Conservation (phyloP, 1,139 yeast genomes). For the Hyphopichia burtonii region DNA sequence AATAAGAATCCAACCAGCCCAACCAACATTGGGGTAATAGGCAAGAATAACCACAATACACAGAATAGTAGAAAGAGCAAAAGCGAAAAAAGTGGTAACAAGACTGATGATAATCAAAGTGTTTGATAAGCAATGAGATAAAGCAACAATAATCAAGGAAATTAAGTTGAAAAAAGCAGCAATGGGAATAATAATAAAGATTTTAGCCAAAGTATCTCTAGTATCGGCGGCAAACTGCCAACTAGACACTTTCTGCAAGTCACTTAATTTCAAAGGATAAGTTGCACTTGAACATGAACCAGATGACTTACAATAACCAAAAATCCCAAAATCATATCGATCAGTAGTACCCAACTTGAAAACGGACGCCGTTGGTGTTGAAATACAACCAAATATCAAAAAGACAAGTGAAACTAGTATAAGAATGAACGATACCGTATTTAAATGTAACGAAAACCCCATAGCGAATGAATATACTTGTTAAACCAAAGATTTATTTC, state of each 20-base stretch:
- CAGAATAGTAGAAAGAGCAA: slow-evolving; percentile 50
- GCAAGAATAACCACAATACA: slow-evolving; percentile 55
- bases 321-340: slow-evolving; percentile 72
- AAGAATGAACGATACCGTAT: slow-evolving; percentile 29
- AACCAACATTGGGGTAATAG: slow-evolving; percentile 61
- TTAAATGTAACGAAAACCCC: slow-evolving; percentile 23
- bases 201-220: slow-evolving; percentile 64
- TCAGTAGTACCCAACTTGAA: slow-evolving; percentile 41
- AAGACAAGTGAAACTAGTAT: slow-evolving; percentile 44
- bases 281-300: slow-evolving; percentile 46
- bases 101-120: slow-evolving; percentile 23
- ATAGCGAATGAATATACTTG: slow-evolving; percentile 7
- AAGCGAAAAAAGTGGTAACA: slow-evolving; percentile 40
- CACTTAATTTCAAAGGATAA: slow-evolving; percentile 33
- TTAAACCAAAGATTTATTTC: too few relatives aligned
- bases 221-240: slow-evolving; percentile 37
- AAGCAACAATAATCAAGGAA: slow-evolving; percentile 36
- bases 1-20: slow-evolving; percentile 70
- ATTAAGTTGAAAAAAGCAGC: slow-evolving; percentile 73
- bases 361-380: slow-evolving; percentile 42
- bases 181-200: slow-evolving; percentile 77
- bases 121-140: slow-evolving; percentile 23
- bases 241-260: slow-evolving; percentile 14
- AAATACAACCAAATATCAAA: slow-evolving; percentile 50
- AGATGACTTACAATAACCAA: slow-evolving; percentile 66